Base-by-base conservation (phyloP, 768 basidiomycete genomes). In the Jaapia argillacea region DNA sequence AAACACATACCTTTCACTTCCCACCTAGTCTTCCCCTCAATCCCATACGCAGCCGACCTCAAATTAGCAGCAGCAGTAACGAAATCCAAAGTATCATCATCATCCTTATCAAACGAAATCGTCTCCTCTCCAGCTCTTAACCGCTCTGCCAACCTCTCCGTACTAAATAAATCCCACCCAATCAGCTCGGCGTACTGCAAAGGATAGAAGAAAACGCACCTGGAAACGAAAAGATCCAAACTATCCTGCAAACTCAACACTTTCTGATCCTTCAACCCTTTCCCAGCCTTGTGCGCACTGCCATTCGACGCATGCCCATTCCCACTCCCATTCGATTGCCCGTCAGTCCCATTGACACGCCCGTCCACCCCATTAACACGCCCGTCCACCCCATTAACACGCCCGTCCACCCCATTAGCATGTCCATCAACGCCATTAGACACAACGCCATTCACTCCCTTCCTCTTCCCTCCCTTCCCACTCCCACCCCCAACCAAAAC, bases 21-120 rank as follows among this genome's bases (percentile, higher is more conserved):
- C 88, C 94, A 99, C 13, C 91, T 76, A 1, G 90, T 97, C 68
- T 93, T 92, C 3, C 70, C 71, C 4, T 75, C 74, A 27, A 99
- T 99, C 3, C 81, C 82, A 57, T 98, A 99, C 0, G 92, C 90
- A 1, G 75, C 75, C 0, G 91, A 88, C 1, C 96, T 81, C 37
- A 99, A 70, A 63, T 99, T 99, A 3, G 92, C 86, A 0, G 93
- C 79, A 5, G 93, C 88, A 0, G 92, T 89, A 20, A 98, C 96
- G 54, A 99, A 98, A 63, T 98, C 92, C 3, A 99, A 74, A 0
- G 92, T 84, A 53, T 97, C 96, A 24, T 93, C 89, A 55, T 98
- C 96, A 55, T 99, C 96, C 59, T 99, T 99, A 68, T 99, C 96
- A 52, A 98, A 98, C 1, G 81, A 67, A 41, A 96, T 86, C 0